These are phyloP conservation scores for Henckelia pumila DNA, from an alignment of 257 asterid genomes.

Conservation along the genomic window DNA sequence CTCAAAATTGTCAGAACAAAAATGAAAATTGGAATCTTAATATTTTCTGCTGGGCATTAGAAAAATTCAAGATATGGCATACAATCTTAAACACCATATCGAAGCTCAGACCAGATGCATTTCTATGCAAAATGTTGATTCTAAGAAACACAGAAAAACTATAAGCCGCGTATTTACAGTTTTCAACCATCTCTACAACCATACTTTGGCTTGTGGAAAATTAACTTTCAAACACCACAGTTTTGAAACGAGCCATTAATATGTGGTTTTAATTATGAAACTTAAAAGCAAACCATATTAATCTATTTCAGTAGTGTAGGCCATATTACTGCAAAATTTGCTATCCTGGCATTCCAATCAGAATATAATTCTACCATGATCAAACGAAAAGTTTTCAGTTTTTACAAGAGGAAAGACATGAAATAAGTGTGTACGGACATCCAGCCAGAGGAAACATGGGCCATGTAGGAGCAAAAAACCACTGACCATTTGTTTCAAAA, in stretches of 20 bases:
- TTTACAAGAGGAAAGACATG: constrained; percentile 9
- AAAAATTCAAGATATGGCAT: constrained; percentile 18
- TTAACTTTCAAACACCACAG: background rate
- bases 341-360: constrained; percentile 11
- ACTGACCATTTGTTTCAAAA: constrained; percentile 17
- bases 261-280: background rate
- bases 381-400: constrained; percentile 1
- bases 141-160: constrained; percentile 5
- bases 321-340: background rate
- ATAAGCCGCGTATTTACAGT: constrained; percentile 15
- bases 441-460: constrained; percentile 7
- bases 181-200: constrained; percentile 7
- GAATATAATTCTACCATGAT: constrained; percentile 11
- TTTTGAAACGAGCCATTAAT: background rate
- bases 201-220: background rate
- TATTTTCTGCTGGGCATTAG: constrained; percentile 8
- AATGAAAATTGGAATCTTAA: constrained; percentile 10
- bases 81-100: constrained; percentile 17
- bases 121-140: constrained; percentile 10
- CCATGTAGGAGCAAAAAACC: constrained; percentile 10
- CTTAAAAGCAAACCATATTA: background rate
- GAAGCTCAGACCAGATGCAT: constrained; percentile 19
- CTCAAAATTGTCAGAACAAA: constrained; percentile 14
- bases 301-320: background rate
- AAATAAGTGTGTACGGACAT: background rate